Base-by-base conservation (phyloP, 305 asterid species). In the Rubia tinctorum region DNA sequence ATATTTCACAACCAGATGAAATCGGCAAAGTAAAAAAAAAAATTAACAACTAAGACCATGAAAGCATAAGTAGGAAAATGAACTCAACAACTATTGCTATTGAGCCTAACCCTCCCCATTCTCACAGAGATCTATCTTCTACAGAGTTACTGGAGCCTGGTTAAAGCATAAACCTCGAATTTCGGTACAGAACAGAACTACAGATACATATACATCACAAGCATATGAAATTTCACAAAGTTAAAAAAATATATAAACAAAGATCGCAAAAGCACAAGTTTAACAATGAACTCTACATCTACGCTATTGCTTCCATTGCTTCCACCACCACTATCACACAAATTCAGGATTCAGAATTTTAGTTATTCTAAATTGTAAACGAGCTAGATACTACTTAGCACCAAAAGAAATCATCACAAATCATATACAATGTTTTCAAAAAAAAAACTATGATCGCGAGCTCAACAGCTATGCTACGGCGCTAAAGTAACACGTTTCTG, bases 1-100 rank as follows among this genome's bases (percentile, higher is more conserved):
- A 51, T 30, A 43, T 18, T 30, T 39, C 25, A 12, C 20, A 47
- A 18, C 12, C 13, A 51, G 68, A 44, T 27, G 9, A 23, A 75
- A 64, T 39, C 20, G 5, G 47, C 25, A 25, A 60, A 62, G 25
- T 23, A 72, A 73, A 65, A 12, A 72, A 59, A 60, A 14, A 69
- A 4, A 61, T 3, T 55, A 56, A n/a, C 30, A 51, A 37, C 45
- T 18, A 17, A 51, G 63, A 11, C 5, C 2, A 4, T 17, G 12
- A 40, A 11, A 27, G 9, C 20, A 25, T 6, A 4, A 11, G 69
- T 53, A 51, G 56, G 22, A 71, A 0, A 70, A 20, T 18, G 27
- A 9, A 62, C 65, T 53, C 59, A 53, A 53, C 22, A 53, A 18
- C 59, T 51, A 4, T 20, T 15, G 59, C 59, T 51, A 51, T 51